Conservation (phyloP, 177 flowering plant genomes). For the Vitis hybrid region DNA sequence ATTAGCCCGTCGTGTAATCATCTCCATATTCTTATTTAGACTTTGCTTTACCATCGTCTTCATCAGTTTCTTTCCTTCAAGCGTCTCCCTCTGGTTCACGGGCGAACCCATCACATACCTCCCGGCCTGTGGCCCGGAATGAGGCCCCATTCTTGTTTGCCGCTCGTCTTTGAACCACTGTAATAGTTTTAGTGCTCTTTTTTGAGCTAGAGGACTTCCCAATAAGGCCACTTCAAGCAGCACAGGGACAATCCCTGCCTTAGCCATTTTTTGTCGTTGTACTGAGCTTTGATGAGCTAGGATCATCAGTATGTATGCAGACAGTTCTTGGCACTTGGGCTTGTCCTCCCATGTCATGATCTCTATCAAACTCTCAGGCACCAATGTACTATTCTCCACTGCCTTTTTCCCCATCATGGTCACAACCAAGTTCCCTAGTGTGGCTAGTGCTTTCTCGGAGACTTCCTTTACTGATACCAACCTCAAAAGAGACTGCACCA, state of each 20-base stretch:
- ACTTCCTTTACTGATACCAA: conserved; percentile 38
- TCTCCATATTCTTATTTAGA: conserved; percentile 77
- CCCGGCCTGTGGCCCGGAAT: conserved; percentile 78
- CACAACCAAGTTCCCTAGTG: conserved; percentile 70
- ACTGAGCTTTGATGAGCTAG: conserved; percentile 76
- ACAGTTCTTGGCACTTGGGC: conserved; percentile 76
- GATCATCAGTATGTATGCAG: conserved; percentile 83
- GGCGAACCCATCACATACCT: conserved; percentile 43
- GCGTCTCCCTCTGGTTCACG: conserved; percentile 27
- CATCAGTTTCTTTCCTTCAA: conserved; percentile 70
- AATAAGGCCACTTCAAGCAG: conserved; percentile 71
- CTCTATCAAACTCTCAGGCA: conserved; percentile 70
- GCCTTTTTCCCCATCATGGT: conserved; percentile 69
- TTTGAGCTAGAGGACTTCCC: conserved; percentile 76
- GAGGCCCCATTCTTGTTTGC: conserved; percentile 52
- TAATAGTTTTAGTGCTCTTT: conserved; percentile 66
- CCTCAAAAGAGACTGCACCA: conserved; percentile 40
- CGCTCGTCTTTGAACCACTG: conserved; percentile 94
- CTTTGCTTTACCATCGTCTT: conserved; percentile 82
- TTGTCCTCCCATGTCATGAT: conserved; percentile 74
- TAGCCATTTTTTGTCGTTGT: conserved; percentile 67
- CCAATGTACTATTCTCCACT: conserved; percentile 46
- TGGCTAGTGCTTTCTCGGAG: conserved; percentile 71
- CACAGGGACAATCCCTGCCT: conserved; percentile 67
- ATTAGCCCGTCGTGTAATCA: conserved; percentile 72